Evolutionary conservation across 495 filamentous ascomycete genomes (phyloP).

Genomic region (Neurospora sp.): DNA sequence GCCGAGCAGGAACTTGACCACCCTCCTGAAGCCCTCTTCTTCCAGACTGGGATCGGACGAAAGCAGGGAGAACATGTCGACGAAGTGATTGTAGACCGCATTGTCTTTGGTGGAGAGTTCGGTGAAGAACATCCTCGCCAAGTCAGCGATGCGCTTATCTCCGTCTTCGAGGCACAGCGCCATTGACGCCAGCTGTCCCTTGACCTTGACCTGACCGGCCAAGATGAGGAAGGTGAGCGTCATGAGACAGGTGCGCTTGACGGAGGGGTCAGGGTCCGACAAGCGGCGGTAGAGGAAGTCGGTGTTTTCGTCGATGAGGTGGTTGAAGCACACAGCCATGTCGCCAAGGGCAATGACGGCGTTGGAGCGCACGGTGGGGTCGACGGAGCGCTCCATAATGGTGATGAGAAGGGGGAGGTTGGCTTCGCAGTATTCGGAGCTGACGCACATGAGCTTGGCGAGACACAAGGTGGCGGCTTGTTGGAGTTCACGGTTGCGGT

Average conservation of each 20-base stretch:
- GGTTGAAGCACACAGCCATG: constrained; percentile 99
- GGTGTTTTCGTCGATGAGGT: constrained; percentile 97
- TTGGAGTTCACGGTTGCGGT: constrained; percentile 78
- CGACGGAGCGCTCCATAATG: constrained; percentile 86
- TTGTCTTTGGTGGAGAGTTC: constrained; percentile 97
- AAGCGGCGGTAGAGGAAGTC: constrained; percentile 93
- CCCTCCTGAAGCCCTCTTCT: constrained; percentile 71
- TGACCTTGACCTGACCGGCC: constrained; percentile 97
- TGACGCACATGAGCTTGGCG: constrained; percentile 96
- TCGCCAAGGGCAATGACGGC: constrained; percentile 94
- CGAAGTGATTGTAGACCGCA: constrained; percentile 98
- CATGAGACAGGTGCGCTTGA: constrained; percentile 98
- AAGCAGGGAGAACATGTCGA: constrained; percentile 95
- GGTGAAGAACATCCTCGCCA: constrained; percentile 97
- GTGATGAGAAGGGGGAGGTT: constrained; percentile 94
- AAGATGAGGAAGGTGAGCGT: constrained; percentile 96
- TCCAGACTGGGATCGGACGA: constrained; percentile 73
- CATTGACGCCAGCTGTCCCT: constrained; percentile 99
- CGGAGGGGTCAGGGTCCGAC: constrained; percentile 75
- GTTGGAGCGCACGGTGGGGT: constrained; percentile 86
- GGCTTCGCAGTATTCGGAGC: constrained; percentile 85
- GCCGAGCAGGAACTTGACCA: constrained; percentile 83
- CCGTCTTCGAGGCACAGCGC: constrained; percentile 95
- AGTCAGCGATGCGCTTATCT: constrained; percentile 85
- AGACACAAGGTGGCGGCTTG: constrained; percentile 92